Conservation (phyloP, 768 basidiomycete species). For the Russula ochroleuca region DNA sequence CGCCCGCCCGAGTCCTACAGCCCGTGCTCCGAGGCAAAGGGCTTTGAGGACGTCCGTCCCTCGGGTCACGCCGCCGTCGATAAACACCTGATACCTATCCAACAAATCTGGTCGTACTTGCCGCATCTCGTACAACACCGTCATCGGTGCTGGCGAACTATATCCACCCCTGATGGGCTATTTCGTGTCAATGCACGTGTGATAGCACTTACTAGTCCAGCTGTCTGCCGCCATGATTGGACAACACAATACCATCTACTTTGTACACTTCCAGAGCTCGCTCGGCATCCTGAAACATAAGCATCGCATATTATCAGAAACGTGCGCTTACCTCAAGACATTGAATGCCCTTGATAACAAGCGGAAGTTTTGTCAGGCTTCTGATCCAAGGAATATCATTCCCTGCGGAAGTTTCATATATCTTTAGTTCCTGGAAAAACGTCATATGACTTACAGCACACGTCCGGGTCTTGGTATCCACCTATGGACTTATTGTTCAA, state of each 20-base stretch:
- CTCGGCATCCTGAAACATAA: constrained; percentile 39
- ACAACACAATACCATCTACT: constrained; percentile 45
- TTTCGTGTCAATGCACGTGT: not conserved
- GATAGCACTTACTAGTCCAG: constrained; percentile 40
- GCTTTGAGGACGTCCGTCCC: constrained; percentile 50
- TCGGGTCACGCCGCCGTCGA: constrained; percentile 45
- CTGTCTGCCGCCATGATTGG: constrained; percentile 48
- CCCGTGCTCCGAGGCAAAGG: constrained; percentile 46
- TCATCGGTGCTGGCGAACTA: constrained; percentile 42
- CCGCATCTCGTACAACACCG: constrained; percentile 43
- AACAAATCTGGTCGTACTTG: constrained; percentile 41
- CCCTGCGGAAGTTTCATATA: constrained; percentile 27
- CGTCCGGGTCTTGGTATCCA: constrained; percentile 36
- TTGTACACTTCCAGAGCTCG: constrained; percentile 41
- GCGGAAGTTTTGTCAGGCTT: constrained; percentile 39
- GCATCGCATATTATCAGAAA: not conserved
- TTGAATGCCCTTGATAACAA: constrained; percentile 46
- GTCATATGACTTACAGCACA: constrained; percentile 30
- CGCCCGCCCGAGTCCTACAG: constrained; percentile 44
- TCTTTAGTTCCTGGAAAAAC: not conserved
- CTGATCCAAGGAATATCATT: constrained; percentile 40
- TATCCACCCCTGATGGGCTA: not conserved
- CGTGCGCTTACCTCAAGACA: constrained; percentile 38
- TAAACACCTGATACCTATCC: constrained; percentile 39
- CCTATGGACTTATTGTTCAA: constrained; percentile 30